Conservation (phyloP, 305 asterid genomes). For the Fraxinus floribunda region DNA sequence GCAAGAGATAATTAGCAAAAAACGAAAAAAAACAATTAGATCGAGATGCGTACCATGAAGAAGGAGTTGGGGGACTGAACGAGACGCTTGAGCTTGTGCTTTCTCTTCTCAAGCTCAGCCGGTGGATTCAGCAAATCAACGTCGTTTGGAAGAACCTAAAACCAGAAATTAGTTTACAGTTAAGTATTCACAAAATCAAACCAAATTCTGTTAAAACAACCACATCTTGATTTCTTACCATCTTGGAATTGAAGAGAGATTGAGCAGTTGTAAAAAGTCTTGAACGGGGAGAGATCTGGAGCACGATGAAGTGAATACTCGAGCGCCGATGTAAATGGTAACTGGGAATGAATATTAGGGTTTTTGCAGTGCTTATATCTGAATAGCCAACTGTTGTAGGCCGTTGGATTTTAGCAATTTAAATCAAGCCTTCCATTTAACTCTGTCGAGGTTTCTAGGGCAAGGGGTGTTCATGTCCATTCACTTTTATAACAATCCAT, state of each 20-base stretch:
- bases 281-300: not conserved
- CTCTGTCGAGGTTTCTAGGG: not conserved
- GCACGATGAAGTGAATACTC: not conserved
- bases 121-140: conserved; percentile 29
- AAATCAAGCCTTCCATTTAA: not conserved
- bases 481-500: not conserved
- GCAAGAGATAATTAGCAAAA: not conserved
- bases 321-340: not conserved
- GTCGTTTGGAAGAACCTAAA: conserved; percentile 28
- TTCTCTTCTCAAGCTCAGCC: conserved; percentile 28
- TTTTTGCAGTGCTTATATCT: not conserved
- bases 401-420: not conserved
- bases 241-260: not conserved
- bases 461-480: not conserved
- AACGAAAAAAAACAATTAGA: not conserved
- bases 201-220: not conserved
- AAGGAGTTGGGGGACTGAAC: not conserved
- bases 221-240: not conserved
- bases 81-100: conserved; percentile 28
- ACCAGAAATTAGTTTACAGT: not conserved
- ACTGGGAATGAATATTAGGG: not conserved
- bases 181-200: not conserved
- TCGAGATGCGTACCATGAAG: not conserved
- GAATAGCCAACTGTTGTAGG: not conserved
- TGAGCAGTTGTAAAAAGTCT: not conserved